Evolutionary conservation across 2,329 filamentous ascomycete genomes (phyloP), one percentile per base, ranked within the genome.

Genomic region (Aspergillus sergii): DNA sequence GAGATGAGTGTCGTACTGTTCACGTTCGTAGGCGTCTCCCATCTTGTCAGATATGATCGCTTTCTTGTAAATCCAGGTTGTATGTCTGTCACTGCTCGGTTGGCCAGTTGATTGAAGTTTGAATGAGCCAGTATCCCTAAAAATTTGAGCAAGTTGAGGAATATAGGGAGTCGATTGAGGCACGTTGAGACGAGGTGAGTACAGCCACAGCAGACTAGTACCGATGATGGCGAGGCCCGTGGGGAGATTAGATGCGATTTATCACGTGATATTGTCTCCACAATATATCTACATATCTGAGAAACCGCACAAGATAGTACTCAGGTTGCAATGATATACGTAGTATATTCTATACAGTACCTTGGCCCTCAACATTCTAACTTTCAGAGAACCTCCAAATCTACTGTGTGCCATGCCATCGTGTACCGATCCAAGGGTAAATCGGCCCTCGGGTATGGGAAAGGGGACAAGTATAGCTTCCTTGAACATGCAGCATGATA

Each of bases 11-110:
- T 72, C 74, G 63, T 84, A 88, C 86, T 86, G 75, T 81, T 93
- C 90, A 77, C 90, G 89, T 81, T 92, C 90, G 81, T 91, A 93
- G 68, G 89, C 86, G 77, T 92, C 90, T 54, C 89, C 89, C 90
- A 92, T 92, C 57, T 73, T 77, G 68, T 23, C 30, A 6, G 48
- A 3, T 34, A 19, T 16, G 28, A 14, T 11, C 39, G 55, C 16
- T 41, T 46, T 26, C 34, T 26, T 59, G 26, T 16, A 32, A 11
- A 10, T n/a, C 21, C 28, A 16, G 36, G 3, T 21, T 34, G 26
- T 48, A 8, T 21, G 39, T 56, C 30, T 53, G 46, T n/a, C n/a
- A 21, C 28, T 21, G 12, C 11, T 32, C 28, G 6, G 16, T n/a
- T 21, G 3, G n/a, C 16, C 19, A 51, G 28, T 21, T 12, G 8